phyloP scores from a whole-genome alignment of 345 rosid species.

The Dipteronia sinensis region DNA sequence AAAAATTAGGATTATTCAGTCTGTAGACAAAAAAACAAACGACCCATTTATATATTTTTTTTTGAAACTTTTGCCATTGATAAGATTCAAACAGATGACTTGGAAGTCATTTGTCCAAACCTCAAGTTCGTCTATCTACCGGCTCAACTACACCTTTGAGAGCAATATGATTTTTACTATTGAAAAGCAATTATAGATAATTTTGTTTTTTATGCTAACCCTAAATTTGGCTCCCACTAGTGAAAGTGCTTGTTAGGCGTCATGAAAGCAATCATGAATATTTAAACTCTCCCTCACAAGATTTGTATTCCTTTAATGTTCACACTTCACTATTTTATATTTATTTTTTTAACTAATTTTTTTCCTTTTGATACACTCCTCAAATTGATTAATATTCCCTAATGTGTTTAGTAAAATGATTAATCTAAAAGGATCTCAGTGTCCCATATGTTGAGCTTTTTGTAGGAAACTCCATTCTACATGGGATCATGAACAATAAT shows the following conservation, averaged over 20 bases:
- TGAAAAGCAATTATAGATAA: not conserved
- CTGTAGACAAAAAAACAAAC: no score
- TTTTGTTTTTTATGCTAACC: not conserved
- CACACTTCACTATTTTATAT: not conserved
- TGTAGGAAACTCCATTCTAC: not conserved
- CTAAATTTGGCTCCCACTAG: not conserved
- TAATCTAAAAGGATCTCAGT: not conserved
- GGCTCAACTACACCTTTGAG: no score
- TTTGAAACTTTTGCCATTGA: no score
- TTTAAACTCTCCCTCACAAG: slow-evolving; percentile 26
- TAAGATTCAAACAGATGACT: no score
- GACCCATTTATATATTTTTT: no score
- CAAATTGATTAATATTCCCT: not conserved
- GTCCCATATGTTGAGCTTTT: not conserved
- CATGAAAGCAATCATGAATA: not conserved
- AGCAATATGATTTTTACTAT: no score
- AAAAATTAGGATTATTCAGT: no score
- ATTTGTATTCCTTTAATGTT: not conserved
- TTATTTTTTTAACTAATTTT: no score
- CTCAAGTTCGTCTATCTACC: no score
- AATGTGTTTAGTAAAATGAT: not conserved
- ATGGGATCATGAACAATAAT: not conserved
- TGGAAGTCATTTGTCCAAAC: no score
- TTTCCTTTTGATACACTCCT: not conserved
- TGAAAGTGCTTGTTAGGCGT: not conserved